These are phyloP conservation scores for Xerocomellus amylosporus DNA, from an alignment of 768 basidiomycete genomes.

Conservation along the genomic window DNA sequence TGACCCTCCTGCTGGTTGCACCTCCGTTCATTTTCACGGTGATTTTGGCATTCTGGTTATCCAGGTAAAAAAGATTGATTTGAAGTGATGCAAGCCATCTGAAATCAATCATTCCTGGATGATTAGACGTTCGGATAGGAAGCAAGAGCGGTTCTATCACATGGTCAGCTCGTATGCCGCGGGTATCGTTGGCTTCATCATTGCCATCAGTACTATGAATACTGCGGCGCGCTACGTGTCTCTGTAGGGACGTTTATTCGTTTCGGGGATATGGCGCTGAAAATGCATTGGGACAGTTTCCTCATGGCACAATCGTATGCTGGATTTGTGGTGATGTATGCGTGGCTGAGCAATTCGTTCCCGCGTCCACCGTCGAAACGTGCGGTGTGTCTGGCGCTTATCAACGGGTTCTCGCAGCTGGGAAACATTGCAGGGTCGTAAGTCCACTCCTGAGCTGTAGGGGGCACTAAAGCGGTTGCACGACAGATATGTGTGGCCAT, in stretches of 20 bases:
- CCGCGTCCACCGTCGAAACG: slow-evolving; percentile 81
- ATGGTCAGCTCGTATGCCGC: slow-evolving; percentile 49
- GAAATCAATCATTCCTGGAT: not conserved
- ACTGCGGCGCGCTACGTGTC: slow-evolving; percentile 62
- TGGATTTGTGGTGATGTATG: slow-evolving; percentile 62
- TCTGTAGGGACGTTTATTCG: slow-evolving; percentile 40
- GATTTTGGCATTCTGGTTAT: slow-evolving; percentile 49
- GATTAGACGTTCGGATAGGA: slow-evolving; percentile 63
- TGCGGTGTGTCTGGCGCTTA: slow-evolving; percentile 75
- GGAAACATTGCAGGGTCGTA: slow-evolving; percentile 85
- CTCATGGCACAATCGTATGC: slow-evolving; percentile 73
- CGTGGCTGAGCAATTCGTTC: slow-evolving; percentile 57
- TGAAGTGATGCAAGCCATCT: not conserved
- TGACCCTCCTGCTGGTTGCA: slow-evolving; percentile 70
- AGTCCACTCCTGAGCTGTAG: slow-evolving; percentile 28
- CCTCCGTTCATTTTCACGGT: slow-evolving; percentile 70
- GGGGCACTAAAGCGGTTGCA: not conserved
- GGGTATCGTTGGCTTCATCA: slow-evolving; percentile 67
- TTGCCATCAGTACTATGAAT: slow-evolving; percentile 65
- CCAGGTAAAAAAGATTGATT: slow-evolving; percentile 37
- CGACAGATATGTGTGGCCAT: slow-evolving; percentile 63
- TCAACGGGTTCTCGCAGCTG: slow-evolving; percentile 79
- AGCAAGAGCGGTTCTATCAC: slow-evolving; percentile 71
- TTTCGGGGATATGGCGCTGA: slow-evolving; percentile 6
- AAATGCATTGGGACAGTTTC: slow-evolving; percentile 45